A percentile compares a stretch with the other conserved stretches of the same genome.
phyloP scores from a whole-genome alignment of 257 asterid genomes.

The Mitragyna speciosa region DNA sequence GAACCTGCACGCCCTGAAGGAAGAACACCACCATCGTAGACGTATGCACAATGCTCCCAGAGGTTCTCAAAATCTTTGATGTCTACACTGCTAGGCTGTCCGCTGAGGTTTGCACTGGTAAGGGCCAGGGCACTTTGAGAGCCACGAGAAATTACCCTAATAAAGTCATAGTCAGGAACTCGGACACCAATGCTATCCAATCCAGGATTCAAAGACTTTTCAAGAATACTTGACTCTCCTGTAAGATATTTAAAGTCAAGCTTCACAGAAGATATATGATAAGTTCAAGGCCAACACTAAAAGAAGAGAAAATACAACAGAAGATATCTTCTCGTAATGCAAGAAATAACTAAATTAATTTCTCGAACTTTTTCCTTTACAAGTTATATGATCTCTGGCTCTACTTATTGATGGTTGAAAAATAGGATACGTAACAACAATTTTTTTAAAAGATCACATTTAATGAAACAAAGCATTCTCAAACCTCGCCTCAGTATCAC shows the following conservation, averaged over 20 bases:
- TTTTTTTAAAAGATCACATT: neutral
- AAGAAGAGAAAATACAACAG: neutral
- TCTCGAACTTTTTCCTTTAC: neutral
- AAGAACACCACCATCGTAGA: constrained; percentile 78
- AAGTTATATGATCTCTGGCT: neutral
- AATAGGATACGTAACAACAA: neutral
- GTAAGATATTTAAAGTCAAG: constrained; percentile 20
- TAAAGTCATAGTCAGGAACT: constrained; percentile 69
- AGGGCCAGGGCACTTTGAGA: constrained; percentile 81
- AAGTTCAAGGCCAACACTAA: neutral
- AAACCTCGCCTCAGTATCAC: constrained; percentile 74
- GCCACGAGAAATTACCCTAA: constrained; percentile 69
- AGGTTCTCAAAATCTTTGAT: constrained; percentile 73
- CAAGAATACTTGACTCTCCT: constrained; percentile 82
- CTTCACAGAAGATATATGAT: too few relatives aligned
- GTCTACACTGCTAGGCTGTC: constrained; percentile 78
- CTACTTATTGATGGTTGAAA: neutral
- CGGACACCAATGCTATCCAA: constrained; percentile 81
- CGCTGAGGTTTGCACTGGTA: constrained; percentile 89
- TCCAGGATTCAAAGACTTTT: constrained; percentile 80
- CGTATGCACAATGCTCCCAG: constrained; percentile 68
- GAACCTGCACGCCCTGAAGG: constrained; percentile 92
- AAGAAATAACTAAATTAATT: neutral
- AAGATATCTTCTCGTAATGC: neutral
- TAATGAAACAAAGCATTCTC: constrained; percentile 6